Evolutionary conservation across 768 basidiomycete species (phyloP).

Genomic region (Boletus bicolor): DNA sequence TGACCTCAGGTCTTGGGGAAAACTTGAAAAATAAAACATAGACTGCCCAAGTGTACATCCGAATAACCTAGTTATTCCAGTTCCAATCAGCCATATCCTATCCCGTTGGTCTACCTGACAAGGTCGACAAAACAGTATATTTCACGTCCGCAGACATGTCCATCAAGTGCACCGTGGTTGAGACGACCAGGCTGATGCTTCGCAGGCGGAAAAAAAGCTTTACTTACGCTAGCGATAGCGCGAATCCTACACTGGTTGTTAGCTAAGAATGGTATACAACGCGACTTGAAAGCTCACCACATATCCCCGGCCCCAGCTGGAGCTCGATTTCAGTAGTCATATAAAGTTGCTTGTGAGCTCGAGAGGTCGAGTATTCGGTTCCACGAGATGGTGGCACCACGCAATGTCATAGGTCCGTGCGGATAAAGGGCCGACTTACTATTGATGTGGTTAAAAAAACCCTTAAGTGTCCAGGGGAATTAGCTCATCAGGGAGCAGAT

Average conservation of each 20-base stretch:
- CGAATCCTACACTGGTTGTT: not conserved
- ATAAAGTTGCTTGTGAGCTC: not conserved
- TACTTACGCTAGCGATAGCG: slow-evolving; percentile 1
- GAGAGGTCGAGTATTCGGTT: not conserved
- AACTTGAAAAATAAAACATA: slow-evolving; percentile 4
- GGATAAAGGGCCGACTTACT: not conserved
- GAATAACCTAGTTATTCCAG: not conserved
- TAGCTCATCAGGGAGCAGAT: too few relatives aligned
- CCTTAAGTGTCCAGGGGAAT: not conserved
- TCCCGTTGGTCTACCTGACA: not conserved
- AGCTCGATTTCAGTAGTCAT: not conserved
- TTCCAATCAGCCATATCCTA: not conserved
- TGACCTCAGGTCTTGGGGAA: slow-evolving; percentile 3
- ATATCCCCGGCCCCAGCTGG: not conserved
- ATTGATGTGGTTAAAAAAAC: not conserved
- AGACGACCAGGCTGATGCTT: not conserved
- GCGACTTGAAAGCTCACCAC: slow-evolving; percentile 1
- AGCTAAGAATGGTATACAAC: not conserved
- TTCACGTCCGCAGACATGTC: not conserved
- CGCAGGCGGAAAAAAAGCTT: not conserved
- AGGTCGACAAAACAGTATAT: not conserved
- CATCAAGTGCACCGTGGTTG: not conserved
- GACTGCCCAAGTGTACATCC: slow-evolving; percentile 10
- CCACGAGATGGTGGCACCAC: too few relatives aligned
- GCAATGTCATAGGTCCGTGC: too few relatives aligned